Evolutionary conservation across 805 yeast species (phyloP), one percentile per base, ranked within the genome.

Genomic region (Suhomyces vadensis): DNA sequence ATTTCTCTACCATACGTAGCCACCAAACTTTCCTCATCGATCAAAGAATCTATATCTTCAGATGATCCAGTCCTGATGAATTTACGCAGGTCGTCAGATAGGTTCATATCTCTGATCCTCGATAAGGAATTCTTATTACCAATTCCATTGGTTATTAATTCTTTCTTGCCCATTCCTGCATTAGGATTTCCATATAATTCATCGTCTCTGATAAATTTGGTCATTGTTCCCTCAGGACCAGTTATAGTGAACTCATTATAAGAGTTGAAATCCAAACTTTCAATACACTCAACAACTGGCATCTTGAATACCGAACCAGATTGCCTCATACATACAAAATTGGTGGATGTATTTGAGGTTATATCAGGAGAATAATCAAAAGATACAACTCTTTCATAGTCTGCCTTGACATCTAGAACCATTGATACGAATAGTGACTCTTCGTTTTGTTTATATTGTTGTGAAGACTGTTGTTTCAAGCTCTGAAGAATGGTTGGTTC

Each of bases 221-320:
- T 69, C 43, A 65, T 63, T 0, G 82, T 69, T 0, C 87, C 87
- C 46, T 66, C 69, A 1, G 82, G 75, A 0, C 87, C 88, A 2
- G 82, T 69, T 36, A 82, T 65, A 3, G 83, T 69, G 26, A 86
- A 63, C 43, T 83, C 88, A 55, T 86, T 86, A 53, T 72, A 77
- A 0, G 92, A 80, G 52, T 82, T 86, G 63, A 90, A 85, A 11
- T 69, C 71, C 6, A 85, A 59, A 6, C 82, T 72, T 27, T 81
- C 80, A 24, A 82, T 82, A 39, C 85, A 77, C 57, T 87, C 92
- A 1, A 71, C 65, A 0, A 84, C 86, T 0, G 84, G 78, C 91
- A 87, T 87, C 46, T 85, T 73, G 63, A 86, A 90, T 0, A 90
- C 82, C 42, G 87, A 84, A 3, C 97, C 97, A 1, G 95, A 86